phyloP scores from a whole-genome alignment of 352 stramenopile genomes.

The Pythium utonaiense region DNA sequence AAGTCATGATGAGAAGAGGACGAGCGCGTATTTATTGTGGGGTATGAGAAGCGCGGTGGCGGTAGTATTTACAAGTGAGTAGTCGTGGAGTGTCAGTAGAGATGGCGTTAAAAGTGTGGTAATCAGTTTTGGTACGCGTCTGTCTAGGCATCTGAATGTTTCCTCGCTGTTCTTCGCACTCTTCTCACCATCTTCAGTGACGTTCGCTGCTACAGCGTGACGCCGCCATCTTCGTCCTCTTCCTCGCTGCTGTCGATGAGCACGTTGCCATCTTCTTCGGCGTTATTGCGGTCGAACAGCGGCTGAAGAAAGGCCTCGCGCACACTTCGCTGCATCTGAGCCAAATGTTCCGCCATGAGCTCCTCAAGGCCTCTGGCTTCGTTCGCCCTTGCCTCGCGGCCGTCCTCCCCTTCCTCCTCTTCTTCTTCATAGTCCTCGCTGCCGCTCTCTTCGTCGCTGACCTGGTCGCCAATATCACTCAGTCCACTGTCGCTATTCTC shows the following conservation, averaged over 20 bases:
- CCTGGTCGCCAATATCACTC: background rate
- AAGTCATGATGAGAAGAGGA: background rate
- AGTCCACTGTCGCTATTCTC: slow-evolving; percentile 10
- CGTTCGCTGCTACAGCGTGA: background rate
- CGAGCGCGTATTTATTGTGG: background rate
- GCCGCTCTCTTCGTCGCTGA: slow-evolving; percentile 1
- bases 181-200: too few species aligned
- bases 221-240: background rate
- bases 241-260: background rate
- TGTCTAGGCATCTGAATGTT: too few species aligned
- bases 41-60: background rate
- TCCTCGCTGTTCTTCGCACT: too few species aligned
- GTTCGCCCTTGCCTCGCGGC: too few species aligned
- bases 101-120: background rate
- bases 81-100: background rate
- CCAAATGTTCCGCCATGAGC: too few species aligned
- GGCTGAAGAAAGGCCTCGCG: too few species aligned
- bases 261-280: background rate
- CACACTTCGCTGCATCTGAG: too few species aligned
- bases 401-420: too few species aligned
- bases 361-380: too few species aligned
- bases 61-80: background rate
- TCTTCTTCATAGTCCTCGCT: slow-evolving; percentile 12
- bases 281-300: background rate
- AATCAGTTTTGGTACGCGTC: background rate